Base-by-base conservation (phyloP, 2,329 filamentous ascomycete species). In the Penicillium oxalicum region DNA sequence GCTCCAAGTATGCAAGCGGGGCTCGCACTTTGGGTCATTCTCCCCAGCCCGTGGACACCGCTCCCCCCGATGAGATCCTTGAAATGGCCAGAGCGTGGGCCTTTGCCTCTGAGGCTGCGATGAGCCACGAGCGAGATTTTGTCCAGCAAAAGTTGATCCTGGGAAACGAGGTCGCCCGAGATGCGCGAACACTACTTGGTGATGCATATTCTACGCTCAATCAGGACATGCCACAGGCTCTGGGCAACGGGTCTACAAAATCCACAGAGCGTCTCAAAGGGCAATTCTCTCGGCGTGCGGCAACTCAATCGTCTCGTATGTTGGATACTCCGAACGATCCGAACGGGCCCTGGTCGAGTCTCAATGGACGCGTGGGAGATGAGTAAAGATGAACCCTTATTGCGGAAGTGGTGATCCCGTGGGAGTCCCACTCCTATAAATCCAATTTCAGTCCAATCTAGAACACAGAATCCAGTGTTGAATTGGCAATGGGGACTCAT, bases 51-150 rank as follows among this genome's bases (percentile, higher is more conserved):
- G 26, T 54, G n/a, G 60, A 60, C 9, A 47, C 52, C 26, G 51
- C 37, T 9, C 55, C 57, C n/a, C 41, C 55, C 0, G 66, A 70
- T 29, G 66, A 68, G 40, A 48, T 70, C 13, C 52, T 70, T 24
- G 47, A 39, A 25, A 56, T 65, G 39, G 69, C 69, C 12, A 61
- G 70, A 54, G 68, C 68, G 34, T 72, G 69, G 69, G 62, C 66
- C 7, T 71, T 70, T 56, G 69, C 69, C 11, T 68, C 67, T 4
- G 51, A 61, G 3, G 67, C 66, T 4, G 69, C 69, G 4, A 52
- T 56, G 28, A 53, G 58, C 9, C 57, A 52, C 32, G 64, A 64
- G 27, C 59, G 59, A 29, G 65, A 67, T 4, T 66, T 62, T 49
- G 60, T 70, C 9, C 63, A 70, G 39, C 56, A 64, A 47, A 64